Percentiles rank a stretch among this genome's conserved stretches.
These are phyloP conservation scores for Pichia kudriavzevii DNA, from an alignment of 1,139 yeast genomes.

Conservation along the genomic window DNA sequence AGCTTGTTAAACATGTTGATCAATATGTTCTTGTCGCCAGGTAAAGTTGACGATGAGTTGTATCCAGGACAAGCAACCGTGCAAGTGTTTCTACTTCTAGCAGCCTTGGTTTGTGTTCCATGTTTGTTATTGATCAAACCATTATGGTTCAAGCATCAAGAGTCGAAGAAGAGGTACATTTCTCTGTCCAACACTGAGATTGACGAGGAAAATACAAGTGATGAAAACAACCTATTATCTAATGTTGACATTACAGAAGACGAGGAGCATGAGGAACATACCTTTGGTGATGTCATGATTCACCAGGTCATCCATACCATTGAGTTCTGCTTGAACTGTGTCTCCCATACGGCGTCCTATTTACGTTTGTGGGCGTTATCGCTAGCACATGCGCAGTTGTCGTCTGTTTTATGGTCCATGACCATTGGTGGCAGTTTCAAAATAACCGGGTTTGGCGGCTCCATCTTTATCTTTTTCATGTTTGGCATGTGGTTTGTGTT, in stretches of 20 bases:
- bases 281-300: slow-evolving; percentile 69
- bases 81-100: slow-evolving; percentile 49
- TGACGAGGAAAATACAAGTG: slow-evolving; percentile 12
- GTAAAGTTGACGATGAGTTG: slow-evolving; percentile 57
- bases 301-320: slow-evolving; percentile 77
- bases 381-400: slow-evolving; percentile 70
- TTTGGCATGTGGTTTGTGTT: slow-evolving; percentile 76
- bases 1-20: slow-evolving; percentile 75
- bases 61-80: slow-evolving; percentile 57
- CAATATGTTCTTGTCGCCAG: slow-evolving; percentile 75
- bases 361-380: slow-evolving; percentile 75
- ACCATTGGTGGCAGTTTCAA: slow-evolving; percentile 48
- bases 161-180: slow-evolving; percentile 19
- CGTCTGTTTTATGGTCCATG: slow-evolving; percentile 73
- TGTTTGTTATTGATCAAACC: slow-evolving; percentile 69
- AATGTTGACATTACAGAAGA: slow-evolving; percentile 32
- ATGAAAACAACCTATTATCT: slow-evolving; percentile 29
- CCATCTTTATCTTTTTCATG: slow-evolving; percentile 46
- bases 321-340: slow-evolving; percentile 72
- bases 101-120: slow-evolving; percentile 71
- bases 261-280: slow-evolving; percentile 48
- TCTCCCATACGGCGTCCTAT: slow-evolving; percentile 73
- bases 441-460: slow-evolving; percentile 42
- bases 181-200: slow-evolving; percentile 13
- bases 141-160: slow-evolving; percentile 33